Evolutionary conservation across 2,329 filamentous ascomycete genomes (phyloP).

Genomic region (Zymoseptoria tritici): DNA sequence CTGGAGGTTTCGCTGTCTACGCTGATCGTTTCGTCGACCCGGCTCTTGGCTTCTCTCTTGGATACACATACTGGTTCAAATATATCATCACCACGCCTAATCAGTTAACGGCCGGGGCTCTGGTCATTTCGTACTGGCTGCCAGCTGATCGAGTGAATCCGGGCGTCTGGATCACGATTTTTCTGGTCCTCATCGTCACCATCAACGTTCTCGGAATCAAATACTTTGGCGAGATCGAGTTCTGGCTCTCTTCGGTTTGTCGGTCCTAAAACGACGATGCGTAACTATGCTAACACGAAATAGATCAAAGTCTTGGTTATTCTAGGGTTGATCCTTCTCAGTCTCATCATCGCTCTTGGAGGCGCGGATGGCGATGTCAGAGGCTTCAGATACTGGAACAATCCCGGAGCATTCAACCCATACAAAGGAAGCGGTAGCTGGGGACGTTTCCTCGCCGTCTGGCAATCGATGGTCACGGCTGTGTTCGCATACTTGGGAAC

Average conservation of each 20-base stretch:
- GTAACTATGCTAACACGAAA: neutral
- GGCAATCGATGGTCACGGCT: conserved; percentile 56
- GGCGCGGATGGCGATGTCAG: conserved; percentile 24
- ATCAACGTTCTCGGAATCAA: conserved; percentile 56
- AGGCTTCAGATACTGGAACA: conserved; percentile 39
- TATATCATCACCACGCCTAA: conserved; percentile 84
- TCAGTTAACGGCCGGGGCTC: conserved; percentile 69
- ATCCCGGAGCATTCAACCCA: conserved; percentile 38
- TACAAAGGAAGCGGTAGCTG: conserved; percentile 30
- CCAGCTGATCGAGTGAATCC: conserved; percentile 28
- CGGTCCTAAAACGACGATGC: neutral
- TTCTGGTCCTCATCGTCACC: conserved; percentile 36
- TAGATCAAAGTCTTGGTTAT: conserved; percentile 41
- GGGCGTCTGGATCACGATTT: conserved; percentile 59
- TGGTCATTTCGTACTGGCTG: conserved; percentile 76
- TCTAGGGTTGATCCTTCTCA: conserved; percentile 39
- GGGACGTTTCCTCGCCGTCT: conserved; percentile 40
- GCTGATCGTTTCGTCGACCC: conserved; percentile 73
- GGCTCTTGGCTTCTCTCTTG: conserved; percentile 70
- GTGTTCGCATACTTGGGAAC: conserved; percentile 74
- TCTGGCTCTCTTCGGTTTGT: conserved; percentile 37
- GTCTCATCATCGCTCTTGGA: conserved; percentile 27
- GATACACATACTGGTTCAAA: conserved; percentile 50
- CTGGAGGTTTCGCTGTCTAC: conserved; percentile 74
- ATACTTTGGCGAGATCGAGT: conserved; percentile 45